Evolutionary conservation across 1,284 basidiomycete genomes (phyloP).

Genomic region (Sporisorium iseilematis-ciliati): DNA sequence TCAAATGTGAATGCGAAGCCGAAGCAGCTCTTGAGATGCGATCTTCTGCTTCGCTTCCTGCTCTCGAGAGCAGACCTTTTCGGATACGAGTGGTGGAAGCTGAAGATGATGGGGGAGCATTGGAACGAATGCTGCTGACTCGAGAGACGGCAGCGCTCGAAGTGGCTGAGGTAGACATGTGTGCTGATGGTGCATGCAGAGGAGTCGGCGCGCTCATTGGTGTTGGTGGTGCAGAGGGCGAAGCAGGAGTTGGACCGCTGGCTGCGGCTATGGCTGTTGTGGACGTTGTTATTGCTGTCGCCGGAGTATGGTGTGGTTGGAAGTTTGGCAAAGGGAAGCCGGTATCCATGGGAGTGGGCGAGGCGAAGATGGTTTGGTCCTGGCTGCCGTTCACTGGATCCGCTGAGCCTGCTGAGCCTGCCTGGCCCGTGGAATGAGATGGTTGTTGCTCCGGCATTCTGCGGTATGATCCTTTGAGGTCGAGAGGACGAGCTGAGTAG

Average conservation of each 20-base stretch:
- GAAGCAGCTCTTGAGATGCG: conserved; percentile 22
- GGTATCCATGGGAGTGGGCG: conserved; percentile 28
- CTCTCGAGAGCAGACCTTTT: conserved; percentile 45
- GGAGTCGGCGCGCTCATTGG: conserved; percentile 44
- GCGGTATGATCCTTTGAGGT: no score
- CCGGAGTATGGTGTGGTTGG: background rate
- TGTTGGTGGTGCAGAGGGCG: conserved; percentile 19
- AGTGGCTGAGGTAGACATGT: conserved; percentile 16
- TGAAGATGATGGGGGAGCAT: conserved; percentile 39
- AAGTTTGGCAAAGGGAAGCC: conserved; percentile 10
- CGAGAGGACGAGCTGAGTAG: background rate
- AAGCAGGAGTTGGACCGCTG: conserved; percentile 21
- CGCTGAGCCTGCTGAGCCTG: background rate
- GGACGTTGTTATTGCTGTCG: background rate
- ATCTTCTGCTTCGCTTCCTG: conserved; percentile 52
- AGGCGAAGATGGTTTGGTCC: conserved; percentile 19
- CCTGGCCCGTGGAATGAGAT: background rate
- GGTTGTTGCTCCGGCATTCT: conserved; percentile 22
- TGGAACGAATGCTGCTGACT: conserved; percentile 40
- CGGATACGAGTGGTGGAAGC: conserved; percentile 44
- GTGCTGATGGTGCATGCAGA: conserved; percentile 16
- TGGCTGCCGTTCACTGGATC: background rate
- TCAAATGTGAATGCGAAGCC: conserved; percentile 23
- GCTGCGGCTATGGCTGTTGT: background rate
- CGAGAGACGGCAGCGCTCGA: conserved; percentile 46